Evolutionary conservation across 768 basidiomycete species (phyloP).

Genomic region (Agrocybe praecox): DNA sequence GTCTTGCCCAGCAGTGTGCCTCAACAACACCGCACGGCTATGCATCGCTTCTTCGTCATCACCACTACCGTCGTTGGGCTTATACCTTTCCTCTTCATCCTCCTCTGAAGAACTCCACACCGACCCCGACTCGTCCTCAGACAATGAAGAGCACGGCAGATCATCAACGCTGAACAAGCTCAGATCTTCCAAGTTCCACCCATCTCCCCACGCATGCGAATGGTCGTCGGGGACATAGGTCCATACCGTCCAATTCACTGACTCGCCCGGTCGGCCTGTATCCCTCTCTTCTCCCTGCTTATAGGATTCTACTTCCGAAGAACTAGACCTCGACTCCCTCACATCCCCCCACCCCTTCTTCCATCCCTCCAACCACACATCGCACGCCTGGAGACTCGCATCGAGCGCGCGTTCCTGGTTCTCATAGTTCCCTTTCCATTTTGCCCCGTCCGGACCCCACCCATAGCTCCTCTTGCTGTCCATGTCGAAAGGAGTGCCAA

Average conservation of each 20-base stretch:
- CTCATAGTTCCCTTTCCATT: slow-evolving; percentile 73
- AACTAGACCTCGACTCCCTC: not conserved
- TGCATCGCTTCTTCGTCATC: slow-evolving; percentile 21
- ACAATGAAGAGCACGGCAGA: slow-evolving; percentile 24
- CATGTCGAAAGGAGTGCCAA: slow-evolving; percentile 95
- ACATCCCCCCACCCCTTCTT: not conserved
- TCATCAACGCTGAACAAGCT: slow-evolving; percentile 88
- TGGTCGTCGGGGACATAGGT: slow-evolving; percentile 80
- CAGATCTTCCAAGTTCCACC: slow-evolving; percentile 96
- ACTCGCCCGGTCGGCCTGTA: slow-evolving; percentile 14
- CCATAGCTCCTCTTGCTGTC: slow-evolving; percentile 87
- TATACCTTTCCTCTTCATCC: slow-evolving; percentile 10
- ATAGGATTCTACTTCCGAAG: no score
- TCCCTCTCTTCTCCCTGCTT: not conserved
- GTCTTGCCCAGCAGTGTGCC: slow-evolving; percentile 14
- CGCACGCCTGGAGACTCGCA: slow-evolving; percentile 76
- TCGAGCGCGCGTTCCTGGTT: slow-evolving; percentile 85
- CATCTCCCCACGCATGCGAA: slow-evolving; percentile 89
- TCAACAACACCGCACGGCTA: slow-evolving; percentile 42
- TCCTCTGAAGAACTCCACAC: slow-evolving; percentile 16
- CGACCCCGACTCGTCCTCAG: not conserved
- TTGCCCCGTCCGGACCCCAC: slow-evolving; percentile 60
- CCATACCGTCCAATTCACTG: slow-evolving; percentile 84
- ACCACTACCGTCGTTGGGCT: slow-evolving; percentile 5
- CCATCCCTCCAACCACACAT: slow-evolving; percentile 38